Percentiles rank a stretch among this genome's conserved stretches.
These are phyloP conservation scores for Barnettozyma sucrosica DNA, from an alignment of 805 yeast species.

Conservation along the genomic window DNA sequence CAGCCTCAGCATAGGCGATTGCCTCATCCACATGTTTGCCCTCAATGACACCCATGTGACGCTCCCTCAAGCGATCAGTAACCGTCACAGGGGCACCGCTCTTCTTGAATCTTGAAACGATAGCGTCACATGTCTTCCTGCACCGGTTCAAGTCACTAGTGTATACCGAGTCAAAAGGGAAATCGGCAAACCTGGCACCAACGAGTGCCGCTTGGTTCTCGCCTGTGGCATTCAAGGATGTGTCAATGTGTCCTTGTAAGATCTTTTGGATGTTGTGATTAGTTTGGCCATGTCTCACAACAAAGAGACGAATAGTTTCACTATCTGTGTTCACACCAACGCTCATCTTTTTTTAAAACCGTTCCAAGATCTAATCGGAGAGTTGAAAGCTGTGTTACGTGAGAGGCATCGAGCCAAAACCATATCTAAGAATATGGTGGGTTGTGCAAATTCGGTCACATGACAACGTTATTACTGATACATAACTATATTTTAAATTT, in stretches of 20 bases:
- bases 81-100: conserved; percentile 26
- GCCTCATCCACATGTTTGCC: conserved; percentile 72
- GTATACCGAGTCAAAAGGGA: conserved; percentile 30
- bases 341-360: background rate
- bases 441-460: background rate
- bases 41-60: conserved; percentile 74
- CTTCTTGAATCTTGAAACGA: conserved; percentile 26
- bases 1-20: conserved; percentile 38
- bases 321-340: conserved; percentile 13
- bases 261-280: conserved; percentile 62
- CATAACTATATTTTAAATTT: too few species aligned
- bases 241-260: conserved; percentile 74
- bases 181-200: conserved; percentile 36
- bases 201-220: conserved; percentile 49
- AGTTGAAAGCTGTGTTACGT: background rate
- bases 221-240: conserved; percentile 59
- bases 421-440: too few species aligned
- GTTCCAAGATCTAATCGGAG: background rate
- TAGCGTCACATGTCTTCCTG: conserved; percentile 46
- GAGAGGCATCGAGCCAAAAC: background rate
- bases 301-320: conserved; percentile 41
- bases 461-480: too few species aligned
- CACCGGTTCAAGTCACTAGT: conserved; percentile 49
- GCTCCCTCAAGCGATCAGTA: conserved; percentile 53
- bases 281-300: conserved; percentile 84